Evolutionary conservation across 768 basidiomycete genomes (phyloP), one percentile per base, ranked within the genome.

Genomic region (Agaricus bisporus): DNA sequence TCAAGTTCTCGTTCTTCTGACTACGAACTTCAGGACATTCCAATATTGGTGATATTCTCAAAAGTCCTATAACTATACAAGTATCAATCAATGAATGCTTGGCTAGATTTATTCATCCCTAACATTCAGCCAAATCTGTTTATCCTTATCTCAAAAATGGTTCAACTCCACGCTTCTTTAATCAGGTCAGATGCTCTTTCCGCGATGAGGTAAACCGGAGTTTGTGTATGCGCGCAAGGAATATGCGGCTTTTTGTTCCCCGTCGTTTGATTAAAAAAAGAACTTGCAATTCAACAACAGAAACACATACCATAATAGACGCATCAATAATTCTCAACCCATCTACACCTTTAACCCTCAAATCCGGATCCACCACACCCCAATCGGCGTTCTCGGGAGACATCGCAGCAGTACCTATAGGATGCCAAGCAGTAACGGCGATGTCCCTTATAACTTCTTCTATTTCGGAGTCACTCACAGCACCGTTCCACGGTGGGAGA

Each of bases 291-390:
- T 49, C 48, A 39, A 14, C 3, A 25, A 10, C 10, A 39, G 25
- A n/a, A 43, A 22, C 35, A 60, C 67, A 56, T 49, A 70, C 72
- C 55, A 68, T 54, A 51, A 64, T 63, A 17, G 69, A 70, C 5
- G 68, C 68, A 61, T 75, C 71, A 12, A 75, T 68, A 25, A 75
- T 58, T 6, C 73, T 63, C 48, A 75, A 48, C 3, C 69, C 72
- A 2, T 35, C 38, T 1, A 64, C 61, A 1, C 65, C 65, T 51
- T 74, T 73, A 4, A 75, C 68, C 22, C 46, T 56, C 42, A 76
- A 58, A 55, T 71, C 63, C 5, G 72, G 66, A 56, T 72, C 66
- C 1, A 73, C 66, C 7, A 71, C 73, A 2, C 72, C 72, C 18
- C 45, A 61, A 9, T 51, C 43, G 0, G 67, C 63, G 17, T 51